Evolutionary conservation across 1,139 yeast genomes (phyloP).

Genomic region (Taiozyma sp.): DNA sequence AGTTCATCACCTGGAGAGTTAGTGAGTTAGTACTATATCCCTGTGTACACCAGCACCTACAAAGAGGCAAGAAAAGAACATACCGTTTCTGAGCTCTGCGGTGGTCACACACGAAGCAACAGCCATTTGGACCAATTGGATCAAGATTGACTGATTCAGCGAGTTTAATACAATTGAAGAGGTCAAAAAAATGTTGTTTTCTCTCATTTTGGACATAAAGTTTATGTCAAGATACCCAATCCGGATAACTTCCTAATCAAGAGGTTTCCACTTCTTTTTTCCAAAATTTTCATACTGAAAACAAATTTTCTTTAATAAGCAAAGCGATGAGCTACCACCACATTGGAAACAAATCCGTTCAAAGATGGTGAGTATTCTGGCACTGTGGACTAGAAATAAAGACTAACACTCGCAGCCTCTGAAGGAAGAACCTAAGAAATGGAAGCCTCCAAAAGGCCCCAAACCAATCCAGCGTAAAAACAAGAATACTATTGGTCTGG

Average conservation of each 20-base stretch:
- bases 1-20: not conserved
- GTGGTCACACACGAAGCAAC: not conserved
- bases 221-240: not conserved
- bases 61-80: not conserved
- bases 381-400: too few species aligned
- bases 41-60: too few species aligned
- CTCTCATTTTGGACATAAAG: too few species aligned
- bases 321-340: too few species aligned
- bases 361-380: constrained; percentile 4
- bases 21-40: too few species aligned
- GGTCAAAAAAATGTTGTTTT: too few species aligned
- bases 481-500: constrained; percentile 79
- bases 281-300: not conserved
- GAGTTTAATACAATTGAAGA: too few species aligned
- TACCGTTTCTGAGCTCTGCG: not conserved
- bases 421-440: constrained; percentile 41
- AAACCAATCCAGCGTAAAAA: constrained; percentile 82
- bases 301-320: not conserved
- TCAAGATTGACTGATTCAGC: too few species aligned
- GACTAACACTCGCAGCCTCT: constrained; percentile 30
- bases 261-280: not conserved
- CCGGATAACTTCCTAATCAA: not conserved
- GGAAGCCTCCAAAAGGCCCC: constrained; percentile 85
- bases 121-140: too few species aligned
- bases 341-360: not conserved